phyloP scores from a whole-genome alignment of 306 rosid species.

The Lathyrus aphaca region DNA sequence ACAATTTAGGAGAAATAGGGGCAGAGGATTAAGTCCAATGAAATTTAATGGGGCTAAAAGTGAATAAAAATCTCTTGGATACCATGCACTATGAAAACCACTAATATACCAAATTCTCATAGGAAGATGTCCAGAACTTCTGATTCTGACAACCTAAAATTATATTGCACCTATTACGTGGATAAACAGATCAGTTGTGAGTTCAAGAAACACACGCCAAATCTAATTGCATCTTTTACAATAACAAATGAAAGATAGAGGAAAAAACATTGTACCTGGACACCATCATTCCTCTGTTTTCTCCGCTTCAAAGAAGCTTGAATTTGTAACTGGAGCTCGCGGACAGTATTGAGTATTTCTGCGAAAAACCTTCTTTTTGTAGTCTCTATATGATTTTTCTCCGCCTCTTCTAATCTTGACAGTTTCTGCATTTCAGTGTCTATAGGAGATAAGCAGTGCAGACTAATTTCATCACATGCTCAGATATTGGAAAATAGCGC shows the following conservation, averaged over 20 bases:
- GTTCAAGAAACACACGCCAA: neutral
- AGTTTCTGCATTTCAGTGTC: conserved; percentile 73
- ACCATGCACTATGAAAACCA: conserved; percentile 5
- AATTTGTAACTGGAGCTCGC: conserved; percentile 92
- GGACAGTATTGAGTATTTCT: conserved; percentile 87
- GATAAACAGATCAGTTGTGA: conserved; percentile 1
- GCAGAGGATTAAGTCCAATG: neutral
- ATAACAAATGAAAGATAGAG: conserved; percentile 27
- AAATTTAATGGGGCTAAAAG: neutral
- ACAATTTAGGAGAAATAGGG: neutral
- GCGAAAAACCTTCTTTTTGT: conserved; percentile 90
- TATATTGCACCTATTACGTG: neutral
- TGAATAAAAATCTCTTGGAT: conserved; percentile 1
- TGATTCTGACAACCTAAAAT: conserved; percentile 20
- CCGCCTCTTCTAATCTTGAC: conserved; percentile 88
- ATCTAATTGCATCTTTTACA: conserved; percentile 3
- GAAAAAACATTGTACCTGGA: conserved; percentile 60
- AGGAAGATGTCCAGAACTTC: conserved; percentile 2
- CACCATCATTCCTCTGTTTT: conserved; percentile 86
- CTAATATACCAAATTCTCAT: conserved; percentile 15
- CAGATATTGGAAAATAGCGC: conserved; percentile 33
- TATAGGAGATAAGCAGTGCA: conserved; percentile 40
- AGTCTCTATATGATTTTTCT: conserved; percentile 80
- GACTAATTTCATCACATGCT: conserved; percentile 24
- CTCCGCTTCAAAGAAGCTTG: conserved; percentile 93